A percentile compares a stretch with the other conserved stretches of the same genome.
Conservation (phyloP, 345 rosid genomes). For the Balakata baccata region DNA sequence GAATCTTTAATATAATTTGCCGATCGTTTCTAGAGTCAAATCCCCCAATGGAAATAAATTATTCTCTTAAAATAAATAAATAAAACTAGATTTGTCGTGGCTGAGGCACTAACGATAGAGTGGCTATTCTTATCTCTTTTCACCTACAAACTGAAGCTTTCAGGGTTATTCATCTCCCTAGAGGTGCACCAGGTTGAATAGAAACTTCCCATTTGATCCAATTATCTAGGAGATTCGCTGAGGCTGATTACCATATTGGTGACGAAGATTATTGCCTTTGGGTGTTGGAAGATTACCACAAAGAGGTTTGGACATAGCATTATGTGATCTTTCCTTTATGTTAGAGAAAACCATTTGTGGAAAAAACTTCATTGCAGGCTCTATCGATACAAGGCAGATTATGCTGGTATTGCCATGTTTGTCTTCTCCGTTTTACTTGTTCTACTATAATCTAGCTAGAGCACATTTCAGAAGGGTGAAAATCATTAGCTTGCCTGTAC, state of each 20-base stretch:
- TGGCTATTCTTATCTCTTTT: conserved; percentile 12
- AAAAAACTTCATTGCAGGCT: conserved; percentile 13
- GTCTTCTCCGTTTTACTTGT: conserved; percentile 2
- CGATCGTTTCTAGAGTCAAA: too few relatives aligned
- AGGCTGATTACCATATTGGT: neutral
- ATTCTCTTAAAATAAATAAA: too few relatives aligned
- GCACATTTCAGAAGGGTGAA: conserved; percentile 5
- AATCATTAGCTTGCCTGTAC: conserved; percentile 13
- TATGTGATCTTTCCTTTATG: neutral
- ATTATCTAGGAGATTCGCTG: conserved; percentile 7
- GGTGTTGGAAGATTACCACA: neutral
- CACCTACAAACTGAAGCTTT: conserved; percentile 11
- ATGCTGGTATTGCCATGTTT: conserved; percentile 15
- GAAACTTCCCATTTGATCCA: conserved; percentile 5
- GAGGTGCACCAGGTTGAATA: neutral
- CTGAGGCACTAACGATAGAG: too few relatives aligned
- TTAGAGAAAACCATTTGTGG: neutral
- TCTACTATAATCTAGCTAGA: neutral
- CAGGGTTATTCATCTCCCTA: conserved; percentile 4
- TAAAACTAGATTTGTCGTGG: too few relatives aligned
- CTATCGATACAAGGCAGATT: conserved; percentile 12
- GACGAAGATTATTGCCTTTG: neutral
- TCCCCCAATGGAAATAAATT: too few relatives aligned
- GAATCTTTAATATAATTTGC: too few relatives aligned
- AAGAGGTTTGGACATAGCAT: neutral